phyloP scores from a whole-genome alignment of 139 green algal species.

The Edaphochlamys debaryana region DNA sequence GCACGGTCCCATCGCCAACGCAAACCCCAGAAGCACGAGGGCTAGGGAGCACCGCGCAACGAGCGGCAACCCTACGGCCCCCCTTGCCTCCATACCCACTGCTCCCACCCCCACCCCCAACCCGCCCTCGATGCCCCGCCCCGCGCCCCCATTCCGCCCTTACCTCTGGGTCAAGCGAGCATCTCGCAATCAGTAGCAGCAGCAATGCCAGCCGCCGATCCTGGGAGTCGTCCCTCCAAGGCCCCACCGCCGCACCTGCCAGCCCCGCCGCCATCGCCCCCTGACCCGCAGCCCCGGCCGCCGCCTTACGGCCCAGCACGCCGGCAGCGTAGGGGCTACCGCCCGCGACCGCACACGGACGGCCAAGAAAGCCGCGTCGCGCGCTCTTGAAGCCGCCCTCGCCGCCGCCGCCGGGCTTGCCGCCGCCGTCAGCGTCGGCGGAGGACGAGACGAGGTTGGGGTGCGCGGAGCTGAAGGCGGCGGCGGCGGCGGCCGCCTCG shows the following conservation, averaged over 20 bases:
- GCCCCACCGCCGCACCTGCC: conserved; percentile 9
- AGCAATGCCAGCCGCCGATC: conserved; percentile 59
- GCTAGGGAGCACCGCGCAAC: too few species aligned
- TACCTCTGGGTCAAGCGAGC: conserved; percentile 52
- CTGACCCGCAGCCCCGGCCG: background rate
- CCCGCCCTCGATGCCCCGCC: too few species aligned
- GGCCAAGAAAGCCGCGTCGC: conserved; percentile 23
- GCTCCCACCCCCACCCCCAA: too few species aligned
- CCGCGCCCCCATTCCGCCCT: background rate
- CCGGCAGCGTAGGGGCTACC: too few species aligned
- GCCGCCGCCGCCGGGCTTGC: background rate
- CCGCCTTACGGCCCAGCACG: background rate
- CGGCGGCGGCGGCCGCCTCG: background rate
- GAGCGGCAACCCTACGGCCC: too few species aligned
- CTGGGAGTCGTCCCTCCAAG: conserved; percentile 36
- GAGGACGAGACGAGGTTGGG: background rate
- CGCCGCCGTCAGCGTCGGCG: background rate
- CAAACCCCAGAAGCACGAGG: background rate
- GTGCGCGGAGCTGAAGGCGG: too few species aligned
- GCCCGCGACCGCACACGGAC: conserved; percentile 3
- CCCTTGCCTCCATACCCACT: too few species aligned
- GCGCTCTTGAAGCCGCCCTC: conserved; percentile 5
- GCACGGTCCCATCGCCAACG: too few species aligned
- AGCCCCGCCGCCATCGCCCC: background rate
- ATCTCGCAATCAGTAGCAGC: conserved; percentile 57